Conservation (phyloP, 2,329 filamentous ascomycete genomes). For the Colletotrichum truncatum region DNA sequence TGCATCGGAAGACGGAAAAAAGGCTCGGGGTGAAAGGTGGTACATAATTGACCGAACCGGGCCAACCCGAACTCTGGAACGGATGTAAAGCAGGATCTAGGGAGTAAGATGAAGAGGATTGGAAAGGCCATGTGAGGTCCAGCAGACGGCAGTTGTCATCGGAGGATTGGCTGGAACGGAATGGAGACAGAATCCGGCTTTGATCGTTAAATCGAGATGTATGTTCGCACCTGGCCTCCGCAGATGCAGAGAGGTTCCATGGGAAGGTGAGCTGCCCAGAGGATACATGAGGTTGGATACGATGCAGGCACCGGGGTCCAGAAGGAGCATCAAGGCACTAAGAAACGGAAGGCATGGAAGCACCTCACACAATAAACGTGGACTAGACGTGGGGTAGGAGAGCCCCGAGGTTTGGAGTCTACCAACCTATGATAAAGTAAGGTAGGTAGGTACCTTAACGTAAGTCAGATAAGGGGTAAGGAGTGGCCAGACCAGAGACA, state of each 20-base stretch:
- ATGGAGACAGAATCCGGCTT: background rate
- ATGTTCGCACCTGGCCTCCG: background rate
- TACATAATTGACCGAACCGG: constrained; percentile 9
- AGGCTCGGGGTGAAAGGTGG: background rate
- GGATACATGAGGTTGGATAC: background rate
- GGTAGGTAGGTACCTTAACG: too few relatives aligned
- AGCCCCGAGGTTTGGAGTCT: background rate
- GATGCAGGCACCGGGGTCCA: background rate
- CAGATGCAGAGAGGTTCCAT: background rate
- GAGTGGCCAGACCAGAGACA: too few relatives aligned
- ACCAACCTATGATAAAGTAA: background rate
- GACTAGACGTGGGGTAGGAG: background rate
- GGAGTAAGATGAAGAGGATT: background rate
- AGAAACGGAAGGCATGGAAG: background rate
- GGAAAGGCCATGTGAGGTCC: background rate
- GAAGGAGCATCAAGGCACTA: background rate
- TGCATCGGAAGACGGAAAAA: constrained; percentile 1
- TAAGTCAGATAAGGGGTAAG: too few relatives aligned
- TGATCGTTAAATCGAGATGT: background rate
- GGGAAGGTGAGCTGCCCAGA: background rate
- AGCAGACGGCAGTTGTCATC: background rate
- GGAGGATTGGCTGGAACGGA: background rate
- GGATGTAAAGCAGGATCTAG: constrained; percentile 1
- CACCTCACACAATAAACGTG: constrained; percentile 4
- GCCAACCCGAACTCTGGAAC: background rate